Base-by-base conservation (phyloP, 495 filamentous ascomycete genomes). In the Daldinia grandis region DNA sequence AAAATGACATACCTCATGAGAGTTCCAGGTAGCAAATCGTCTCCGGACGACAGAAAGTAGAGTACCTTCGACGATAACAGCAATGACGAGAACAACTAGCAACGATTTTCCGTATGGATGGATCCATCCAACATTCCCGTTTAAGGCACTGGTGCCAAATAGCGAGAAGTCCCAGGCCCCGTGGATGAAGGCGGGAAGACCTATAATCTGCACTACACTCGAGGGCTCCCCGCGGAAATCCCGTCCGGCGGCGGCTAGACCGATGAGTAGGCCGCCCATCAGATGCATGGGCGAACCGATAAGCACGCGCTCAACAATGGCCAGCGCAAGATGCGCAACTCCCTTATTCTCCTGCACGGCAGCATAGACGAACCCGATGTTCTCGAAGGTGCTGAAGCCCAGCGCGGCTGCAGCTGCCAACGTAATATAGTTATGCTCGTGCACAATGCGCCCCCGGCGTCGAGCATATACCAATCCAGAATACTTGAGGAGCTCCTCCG, bases 71-170 rank as follows among this genome's bases (percentile, higher is more conserved):
- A 50, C 28, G 7, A 54, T 25, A 9, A 38, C 6, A 28, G 40
- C 38, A 24, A 65, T 33, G 5, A 9, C 25, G 5, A 58, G 1
- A 19, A 58, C 38, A 10, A 37, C 17, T 4, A 58, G 17, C 10
- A 65, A 37, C 27, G 62, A 65, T 19, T 38, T 57, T 7, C 58
- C 54, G 15, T 40, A 65, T 5, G 74, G 71, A 54, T 76, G 74
- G 15, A 76, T 63, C 72, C 74, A 76, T 33, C 74, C 74, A 5
- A 76, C 72, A 50, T 76, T 76, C 7, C 74, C 74, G 15, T 76
- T 68, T 19, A 69, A 30, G 1, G 74, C 60, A 61, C 74, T 74
- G 15, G 17, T 27, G 53, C 37, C 28, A 44, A 74, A 61, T 19
- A 57, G 54, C 24, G 62, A 53, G 67, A 73, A 72, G 21, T 75